Evolutionary conservation across 805 yeast genomes (phyloP), one percentile per base, ranked within the genome.

Genomic region (Candida yuanshanica): DNA sequence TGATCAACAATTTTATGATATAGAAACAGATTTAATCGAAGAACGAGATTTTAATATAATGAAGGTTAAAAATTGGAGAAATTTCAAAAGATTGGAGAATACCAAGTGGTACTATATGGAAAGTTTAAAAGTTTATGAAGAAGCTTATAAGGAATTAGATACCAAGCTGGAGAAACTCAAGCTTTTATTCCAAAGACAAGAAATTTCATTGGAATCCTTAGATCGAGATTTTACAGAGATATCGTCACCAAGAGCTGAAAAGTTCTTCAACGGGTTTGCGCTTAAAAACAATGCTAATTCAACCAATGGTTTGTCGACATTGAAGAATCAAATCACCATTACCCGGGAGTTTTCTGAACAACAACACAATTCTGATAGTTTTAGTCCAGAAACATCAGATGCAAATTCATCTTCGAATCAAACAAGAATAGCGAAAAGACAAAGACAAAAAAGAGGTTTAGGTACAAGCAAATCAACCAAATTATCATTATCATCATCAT

Each of bases 101-200:
- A 23, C 56, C 25, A 49, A 48, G 12, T 42, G 44, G 6, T 64
- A 51, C 39, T 46, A 58, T 14, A 44, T 51, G 7, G 62, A 58
- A 22, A 36, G 55, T 4, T 20, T 52, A 14, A 62, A 56, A 32
- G 43, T 53, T 2, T 58, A 62, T 42, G 42, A 45, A 44, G 62
- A 40, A 29, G 58, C 41, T 35, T 54, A 39, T 49, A 43, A 54
- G 3, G 58, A 53, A 5, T 43, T 63, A 35, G 48, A 60, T 14
- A 44, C 44, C 2, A 51, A 65, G 27, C 46, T 68, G 38, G 52
- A 56, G 7, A 63, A 55, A 34, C 45, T 63, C 22, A 66, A 66
- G 44, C 48, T 48, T 13, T 63, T 62, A 38, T 52, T 67, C 17
- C 33, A 48, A 16, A 59, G 52, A 34, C 70, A 62, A 41, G 58